Evolutionary conservation across 129 eudicot species (phyloP), one percentile per base, ranked within the genome.

Genomic region (Flaveria brownii): DNA sequence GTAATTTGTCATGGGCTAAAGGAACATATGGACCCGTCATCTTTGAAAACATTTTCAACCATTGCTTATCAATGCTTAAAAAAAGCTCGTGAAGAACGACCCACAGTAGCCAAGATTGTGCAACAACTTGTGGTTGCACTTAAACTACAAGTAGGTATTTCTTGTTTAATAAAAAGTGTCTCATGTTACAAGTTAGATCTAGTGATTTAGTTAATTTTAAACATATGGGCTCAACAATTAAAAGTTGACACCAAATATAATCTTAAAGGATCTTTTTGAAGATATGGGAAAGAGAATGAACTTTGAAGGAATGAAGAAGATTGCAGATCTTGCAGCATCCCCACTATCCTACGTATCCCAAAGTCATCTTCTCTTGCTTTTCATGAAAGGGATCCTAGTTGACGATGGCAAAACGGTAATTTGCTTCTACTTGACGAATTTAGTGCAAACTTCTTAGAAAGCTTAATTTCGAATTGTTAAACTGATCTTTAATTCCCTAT

Each of bases 341-440:
- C 26, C 71, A 45, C 18, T 74, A 16, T 9, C n/a, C 45, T 43
- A 74, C 47, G 23, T 2, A 9, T 43, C 78, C 3, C 5, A 18
- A 43, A 70, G 65, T 23, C 73, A 76, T 12, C 41, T 54, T 1
- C 20, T 49, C 26, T 36, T 64, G 73, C 42, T 76, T 64, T 18
- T 76, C 63, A 26, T 47, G 12, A 64, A 76, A 49, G 72, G 72
- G 50, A 17, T 49, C 23, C 39, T 26, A 33, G 49, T 63, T 45
- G 20, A 50, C 7, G 23, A n/a, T 6, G 54, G 13, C 65, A 36
- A 76, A 17, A 28, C 42, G 80, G 80, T 76, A 76, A 76, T 62
- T 62, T 15, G 8, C 9, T 62, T 52, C 22, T n/a, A 52, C 22
- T 52, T 52, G 2, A 26, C 22, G 22, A 20, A 20, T 20, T 0